Conservation (phyloP, 192 early-diverging fungal species). For the Gonapodya sp. region DNA sequence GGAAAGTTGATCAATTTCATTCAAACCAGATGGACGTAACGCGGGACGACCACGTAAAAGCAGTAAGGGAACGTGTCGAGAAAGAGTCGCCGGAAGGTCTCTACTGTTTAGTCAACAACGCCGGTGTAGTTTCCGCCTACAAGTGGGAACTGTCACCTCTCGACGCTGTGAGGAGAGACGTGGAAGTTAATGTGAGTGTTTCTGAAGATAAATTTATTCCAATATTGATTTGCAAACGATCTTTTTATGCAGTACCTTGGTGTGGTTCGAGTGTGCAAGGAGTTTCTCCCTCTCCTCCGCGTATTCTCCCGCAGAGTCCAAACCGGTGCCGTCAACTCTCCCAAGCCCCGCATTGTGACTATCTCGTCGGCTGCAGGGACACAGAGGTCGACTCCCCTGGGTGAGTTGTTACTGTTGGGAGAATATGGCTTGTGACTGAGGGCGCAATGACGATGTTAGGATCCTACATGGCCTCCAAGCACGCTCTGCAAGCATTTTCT, state of each 20-base stretch:
- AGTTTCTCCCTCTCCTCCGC: neutral
- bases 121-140: neutral
- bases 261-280: neutral
- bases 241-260: neutral
- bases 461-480: constrained; percentile 4
- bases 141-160: constrained; percentile 6
- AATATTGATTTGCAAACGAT: neutral
- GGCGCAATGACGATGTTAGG: neutral
- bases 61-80: neutral
- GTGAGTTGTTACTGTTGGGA: neutral
- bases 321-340: neutral
- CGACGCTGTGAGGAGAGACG: neutral
- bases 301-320: neutral
- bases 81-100: neutral
- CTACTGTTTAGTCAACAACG: neutral
- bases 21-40: constrained; percentile 1
- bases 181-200: neutral
- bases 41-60: neutral
- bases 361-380: neutral
- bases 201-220: neutral
- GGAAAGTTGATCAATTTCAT: neutral
- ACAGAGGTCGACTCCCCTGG: neutral
- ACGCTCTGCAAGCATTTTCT: neutral
- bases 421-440: neutral
- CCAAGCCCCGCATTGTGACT: constrained; percentile 6